Conservation (phyloP, 2,329 filamentous ascomycete species). For the Elsinoe batatas region DNA sequence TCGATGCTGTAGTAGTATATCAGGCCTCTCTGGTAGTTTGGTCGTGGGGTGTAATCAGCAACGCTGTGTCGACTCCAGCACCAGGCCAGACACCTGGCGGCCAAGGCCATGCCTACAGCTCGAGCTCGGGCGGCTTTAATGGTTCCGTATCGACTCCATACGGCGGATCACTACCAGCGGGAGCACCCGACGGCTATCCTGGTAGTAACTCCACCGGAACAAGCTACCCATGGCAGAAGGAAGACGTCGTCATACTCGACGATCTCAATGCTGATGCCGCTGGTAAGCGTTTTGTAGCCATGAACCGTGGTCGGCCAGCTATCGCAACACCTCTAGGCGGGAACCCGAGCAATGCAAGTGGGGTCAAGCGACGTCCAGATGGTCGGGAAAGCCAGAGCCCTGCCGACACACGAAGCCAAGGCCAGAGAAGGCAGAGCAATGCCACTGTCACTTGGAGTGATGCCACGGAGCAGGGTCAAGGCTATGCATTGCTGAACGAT, state of each 20-base stretch:
- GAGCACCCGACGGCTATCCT: not conserved
- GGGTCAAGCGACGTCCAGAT: not conserved
- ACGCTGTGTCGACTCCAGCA: constrained; percentile 38
- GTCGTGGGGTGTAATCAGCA: constrained; percentile 52
- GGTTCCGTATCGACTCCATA: constrained; percentile 15
- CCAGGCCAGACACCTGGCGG: constrained; percentile 29
- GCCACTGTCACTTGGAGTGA: constrained; percentile 38
- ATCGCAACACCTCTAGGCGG: not conserved
- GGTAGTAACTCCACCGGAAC: constrained; percentile 8
- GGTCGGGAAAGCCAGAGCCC: not conserved
- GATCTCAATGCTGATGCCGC: constrained; percentile 41
- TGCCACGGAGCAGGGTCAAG: constrained; percentile 18
- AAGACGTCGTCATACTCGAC: constrained; percentile 42
- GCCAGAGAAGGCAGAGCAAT: constrained; percentile 14
- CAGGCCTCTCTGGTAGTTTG: constrained; percentile 59
- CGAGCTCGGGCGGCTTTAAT: constrained; percentile 27
- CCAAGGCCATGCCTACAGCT: constrained; percentile 15
- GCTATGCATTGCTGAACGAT: constrained; percentile 38
- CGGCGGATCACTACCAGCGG: constrained; percentile 16
- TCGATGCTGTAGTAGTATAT: constrained; percentile 59
- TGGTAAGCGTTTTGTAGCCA: constrained; percentile 43
- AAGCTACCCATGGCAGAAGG: constrained; percentile 13
- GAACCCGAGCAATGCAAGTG: not conserved
- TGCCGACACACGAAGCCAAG: not conserved
- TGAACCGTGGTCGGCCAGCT: constrained; percentile 38